A percentile compares a stretch with the other conserved stretches of the same genome.
Evolutionary conservation across 108 stramenopile genomes (phyloP).

Genomic region (Craspedostauros australis): DNA sequence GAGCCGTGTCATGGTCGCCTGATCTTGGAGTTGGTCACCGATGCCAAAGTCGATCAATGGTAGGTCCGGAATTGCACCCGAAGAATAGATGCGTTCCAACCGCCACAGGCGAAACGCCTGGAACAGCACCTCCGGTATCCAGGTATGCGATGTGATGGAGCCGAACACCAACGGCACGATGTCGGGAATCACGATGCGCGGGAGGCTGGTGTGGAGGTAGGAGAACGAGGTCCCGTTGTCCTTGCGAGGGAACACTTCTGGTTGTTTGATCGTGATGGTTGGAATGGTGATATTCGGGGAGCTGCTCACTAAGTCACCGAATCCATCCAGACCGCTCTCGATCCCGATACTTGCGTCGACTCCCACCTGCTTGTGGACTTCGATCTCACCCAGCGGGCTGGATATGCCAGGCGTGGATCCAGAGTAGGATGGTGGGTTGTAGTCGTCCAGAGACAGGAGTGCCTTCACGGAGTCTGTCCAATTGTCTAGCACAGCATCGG

Average conservation of each 20-base stretch:
- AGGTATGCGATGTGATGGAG: conserved; percentile 10
- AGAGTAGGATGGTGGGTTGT: conserved; percentile 31
- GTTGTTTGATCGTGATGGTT: neutral
- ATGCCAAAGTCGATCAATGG: conserved; percentile 21
- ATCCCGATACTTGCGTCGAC: neutral
- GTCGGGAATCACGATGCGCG: conserved; percentile 19
- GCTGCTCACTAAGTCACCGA: neutral
- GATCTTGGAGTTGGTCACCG: conserved; percentile 3
- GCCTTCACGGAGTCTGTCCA: too few relatives aligned
- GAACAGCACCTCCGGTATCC: conserved; percentile 31
- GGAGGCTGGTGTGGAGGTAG: conserved; percentile 17
- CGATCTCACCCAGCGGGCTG: conserved; percentile 7
- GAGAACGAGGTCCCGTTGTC: conserved; percentile 25
- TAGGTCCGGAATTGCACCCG: conserved; percentile 21
- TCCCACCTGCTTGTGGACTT: neutral
- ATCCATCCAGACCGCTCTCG: neutral
- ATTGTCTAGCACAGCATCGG: too few relatives aligned
- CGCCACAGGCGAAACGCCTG: conserved; percentile 30
- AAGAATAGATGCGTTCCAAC: conserved; percentile 15
- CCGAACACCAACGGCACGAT: conserved; percentile 2
- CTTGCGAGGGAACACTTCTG: neutral
- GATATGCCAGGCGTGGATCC: conserved; percentile 8
- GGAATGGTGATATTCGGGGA: neutral
- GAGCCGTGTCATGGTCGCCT: neutral
- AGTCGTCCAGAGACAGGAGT: conserved; percentile 26